Base-by-base conservation (phyloP, 257 asterid species). In the Fraxinus anomala region DNA sequence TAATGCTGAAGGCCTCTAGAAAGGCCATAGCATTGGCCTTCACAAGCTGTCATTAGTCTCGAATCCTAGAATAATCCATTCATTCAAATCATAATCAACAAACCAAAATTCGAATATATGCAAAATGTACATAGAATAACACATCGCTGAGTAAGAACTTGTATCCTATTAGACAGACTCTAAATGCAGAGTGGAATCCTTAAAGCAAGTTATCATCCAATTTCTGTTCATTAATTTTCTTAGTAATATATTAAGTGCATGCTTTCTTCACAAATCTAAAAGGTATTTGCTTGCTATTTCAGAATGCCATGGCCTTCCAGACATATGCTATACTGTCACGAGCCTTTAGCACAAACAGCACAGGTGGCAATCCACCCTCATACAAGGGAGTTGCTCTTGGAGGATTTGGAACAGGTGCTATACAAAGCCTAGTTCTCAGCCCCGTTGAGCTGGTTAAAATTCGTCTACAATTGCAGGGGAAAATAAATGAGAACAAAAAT, bases 221-320 rank as follows among this genome's bases (percentile, higher is more conserved):
- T 63, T 63, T 24, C 4, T 19, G 8, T 63, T 23, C 6, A 24
- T 63, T 3, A 1, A 24, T 9, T 47, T 47, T 47, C n/a, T 14
- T 47, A 1, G 19, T 14, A 14, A 47, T 16, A 47, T n/a, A 14
- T 47, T 47, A 14, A 14, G n/a, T 14, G n/a, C 51, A 42, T 11
- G 17, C 51, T 42, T 12, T 42, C 16, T 42, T 9, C 51, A 42
- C 13, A 12, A 42, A 12, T 42, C 51, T 42, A 12, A 42, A 21
- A 23, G 67, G 14, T 23, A 23, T 61, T 59, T 61, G 30, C 68
- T 61, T 61, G 33, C 5, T 34, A 21, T 56, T 42, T 83, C 87
- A 87, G 90, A 87, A 87, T 73, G 87, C 90, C 51, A 74, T 82
- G 86, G 90, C 83, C 61, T 87, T 87, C 80, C 90, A 87, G 83